Evolutionary conservation across 306 rosid genomes (phyloP).

Genomic region (Heteromeles arbutifolia): DNA sequence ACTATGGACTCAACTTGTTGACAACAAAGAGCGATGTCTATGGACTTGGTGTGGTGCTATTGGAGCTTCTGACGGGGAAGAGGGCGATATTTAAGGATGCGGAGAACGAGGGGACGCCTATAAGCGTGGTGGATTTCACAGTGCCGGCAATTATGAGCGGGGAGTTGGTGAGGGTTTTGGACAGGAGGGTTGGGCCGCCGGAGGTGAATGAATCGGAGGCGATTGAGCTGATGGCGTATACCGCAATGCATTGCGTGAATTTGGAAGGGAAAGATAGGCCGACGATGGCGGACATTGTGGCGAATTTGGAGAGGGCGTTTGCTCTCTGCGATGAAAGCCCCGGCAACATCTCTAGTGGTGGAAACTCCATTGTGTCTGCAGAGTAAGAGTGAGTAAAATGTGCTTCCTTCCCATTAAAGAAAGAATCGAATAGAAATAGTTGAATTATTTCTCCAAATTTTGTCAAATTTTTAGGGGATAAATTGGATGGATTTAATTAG

Average conservation of each 20-base stretch:
- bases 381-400: conserved; percentile 29
- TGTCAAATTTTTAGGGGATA: background rate
- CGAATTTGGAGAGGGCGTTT: conserved; percentile 71
- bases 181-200: conserved; percentile 58
- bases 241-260: conserved; percentile 76
- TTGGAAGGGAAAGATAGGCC: conserved; percentile 96
- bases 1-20: conserved; percentile 75
- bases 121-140: conserved; percentile 66
- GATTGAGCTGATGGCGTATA: conserved; percentile 70
- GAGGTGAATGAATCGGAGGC: conserved; percentile 64
- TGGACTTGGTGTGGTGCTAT: conserved; percentile 78
- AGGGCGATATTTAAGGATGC: conserved; percentile 66
- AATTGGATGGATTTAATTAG: background rate
- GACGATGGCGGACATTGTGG: conserved; percentile 76
- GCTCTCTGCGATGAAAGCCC: conserved; percentile 48
- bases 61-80: conserved; percentile 88
- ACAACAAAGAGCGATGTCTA: conserved; percentile 92
- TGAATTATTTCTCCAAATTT: conserved; percentile 27
- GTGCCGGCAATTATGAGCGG: conserved; percentile 75
- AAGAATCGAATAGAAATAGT: background rate
- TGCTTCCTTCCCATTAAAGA: background rate
- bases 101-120: conserved; percentile 50
- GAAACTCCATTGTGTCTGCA: conserved; percentile 47
- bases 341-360: conserved; percentile 63
- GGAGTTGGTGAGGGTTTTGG: conserved; percentile 59